phyloP scores from a whole-genome alignment of 192 early-diverging fungal genomes.

The Dissophora ornata region DNA sequence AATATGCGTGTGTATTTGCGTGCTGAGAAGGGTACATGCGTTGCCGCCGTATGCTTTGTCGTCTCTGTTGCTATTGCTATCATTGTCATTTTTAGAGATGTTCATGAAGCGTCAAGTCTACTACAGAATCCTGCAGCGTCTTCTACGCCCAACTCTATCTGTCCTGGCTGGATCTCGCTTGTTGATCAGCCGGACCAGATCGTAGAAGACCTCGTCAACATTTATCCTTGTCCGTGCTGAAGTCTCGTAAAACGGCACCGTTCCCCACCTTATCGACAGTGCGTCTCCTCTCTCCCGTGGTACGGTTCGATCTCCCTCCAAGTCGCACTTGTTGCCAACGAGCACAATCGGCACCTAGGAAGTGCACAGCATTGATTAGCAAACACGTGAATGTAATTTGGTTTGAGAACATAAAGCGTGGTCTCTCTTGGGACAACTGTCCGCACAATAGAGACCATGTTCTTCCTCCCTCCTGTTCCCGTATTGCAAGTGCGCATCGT shows the following conservation, averaged over 20 bases:
- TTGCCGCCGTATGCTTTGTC: background rate
- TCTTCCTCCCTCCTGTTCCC: too few relatives aligned
- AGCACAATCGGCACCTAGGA: constrained; percentile 82
- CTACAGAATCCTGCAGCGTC: constrained; percentile 32
- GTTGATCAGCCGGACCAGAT: constrained; percentile 92
- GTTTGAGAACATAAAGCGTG: too few relatives aligned
- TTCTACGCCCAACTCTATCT: constrained; percentile 10
- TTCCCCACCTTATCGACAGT: constrained; percentile 74
- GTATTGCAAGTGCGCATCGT: too few relatives aligned
- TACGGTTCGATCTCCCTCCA: constrained; percentile 76
- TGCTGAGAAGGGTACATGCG: too few relatives aligned
- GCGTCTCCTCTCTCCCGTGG: constrained; percentile 71
- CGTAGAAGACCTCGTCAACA: constrained; percentile 93
- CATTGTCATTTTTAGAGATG: background rate
- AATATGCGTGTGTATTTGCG: background rate
- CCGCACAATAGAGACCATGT: too few relatives aligned
- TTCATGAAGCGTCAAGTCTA: background rate
- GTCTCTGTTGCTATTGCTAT: background rate
- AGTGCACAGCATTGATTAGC: constrained; percentile 9
- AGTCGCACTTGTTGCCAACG: constrained; percentile 95
- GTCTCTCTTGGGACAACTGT: too few relatives aligned
- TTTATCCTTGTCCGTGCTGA: constrained; percentile 88
- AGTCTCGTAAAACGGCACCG: constrained; percentile 84
- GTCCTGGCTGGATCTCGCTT: constrained; percentile 56
- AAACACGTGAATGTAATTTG: too few relatives aligned